Evolutionary conservation across 768 basidiomycete genomes (phyloP).

Genomic region (Calocybe cyanea): DNA sequence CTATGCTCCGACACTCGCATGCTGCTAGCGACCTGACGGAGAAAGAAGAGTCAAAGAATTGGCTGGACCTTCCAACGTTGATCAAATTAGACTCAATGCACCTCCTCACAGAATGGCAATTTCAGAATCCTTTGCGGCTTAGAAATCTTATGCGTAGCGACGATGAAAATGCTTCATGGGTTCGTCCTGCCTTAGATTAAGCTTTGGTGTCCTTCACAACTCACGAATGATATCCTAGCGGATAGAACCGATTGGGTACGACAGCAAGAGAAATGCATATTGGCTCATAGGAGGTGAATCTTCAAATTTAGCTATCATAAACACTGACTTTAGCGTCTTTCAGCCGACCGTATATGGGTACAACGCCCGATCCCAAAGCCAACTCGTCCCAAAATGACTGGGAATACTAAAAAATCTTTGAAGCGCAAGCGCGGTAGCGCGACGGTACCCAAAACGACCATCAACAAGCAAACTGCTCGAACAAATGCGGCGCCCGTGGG

Average conservation of each 20-base stretch:
- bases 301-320: neutral
- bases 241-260: constrained; percentile 82
- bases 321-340: constrained; percentile 3
- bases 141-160: constrained; percentile 74
- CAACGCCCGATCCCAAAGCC: constrained; percentile 51
- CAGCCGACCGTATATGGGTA: constrained; percentile 83
- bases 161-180: constrained; percentile 78
- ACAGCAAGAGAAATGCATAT: constrained; percentile 73
- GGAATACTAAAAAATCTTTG: constrained; percentile 27
- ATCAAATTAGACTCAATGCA: constrained; percentile 74
- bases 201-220: constrained; percentile 4
- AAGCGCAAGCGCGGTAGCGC: constrained; percentile 35
- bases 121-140: constrained; percentile 70
- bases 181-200: constrained; percentile 29
- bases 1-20: neutral
- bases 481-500: constrained; percentile 1
- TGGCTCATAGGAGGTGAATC: constrained; percentile 79
- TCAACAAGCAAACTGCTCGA: constrained; percentile 12
- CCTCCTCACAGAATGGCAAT: constrained; percentile 80
- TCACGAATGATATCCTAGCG: constrained; percentile 44
- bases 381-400: constrained; percentile 33
- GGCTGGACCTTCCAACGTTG: constrained; percentile 69
- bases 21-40: constrained; percentile 19
- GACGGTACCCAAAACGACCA: constrained; percentile 6
- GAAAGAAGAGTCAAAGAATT: constrained; percentile 50